A percentile compares a stretch with the other conserved stretches of the same genome.
These are phyloP conservation scores for Kuraishia ogatae DNA, from an alignment of 805 yeast species.

Conservation along the genomic window DNA sequence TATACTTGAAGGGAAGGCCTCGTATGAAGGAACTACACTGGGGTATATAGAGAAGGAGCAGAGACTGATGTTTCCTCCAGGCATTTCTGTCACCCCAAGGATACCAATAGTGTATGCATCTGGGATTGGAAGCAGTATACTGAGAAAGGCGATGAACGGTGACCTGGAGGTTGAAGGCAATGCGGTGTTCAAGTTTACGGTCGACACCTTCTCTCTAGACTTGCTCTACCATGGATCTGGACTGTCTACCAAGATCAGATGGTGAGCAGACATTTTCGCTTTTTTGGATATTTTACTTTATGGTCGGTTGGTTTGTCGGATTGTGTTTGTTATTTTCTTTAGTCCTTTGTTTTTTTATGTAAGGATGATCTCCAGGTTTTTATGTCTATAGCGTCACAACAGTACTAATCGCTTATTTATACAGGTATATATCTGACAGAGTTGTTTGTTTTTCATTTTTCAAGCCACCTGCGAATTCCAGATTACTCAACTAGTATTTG, in stretches of 20 bases:
- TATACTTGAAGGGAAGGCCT: constrained; percentile 38
- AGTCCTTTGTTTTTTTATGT: not conserved
- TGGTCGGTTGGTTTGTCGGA: too few relatives aligned
- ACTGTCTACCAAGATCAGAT: constrained; percentile 28
- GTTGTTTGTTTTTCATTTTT: too few relatives aligned
- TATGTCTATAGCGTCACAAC: too few relatives aligned
- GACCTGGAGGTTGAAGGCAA: constrained; percentile 36
- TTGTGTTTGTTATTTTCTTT: too few relatives aligned
- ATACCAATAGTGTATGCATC: constrained; percentile 38
- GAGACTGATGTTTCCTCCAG: constrained; percentile 39
- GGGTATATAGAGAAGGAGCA: constrained; percentile 37
- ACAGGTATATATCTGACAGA: too few relatives aligned
- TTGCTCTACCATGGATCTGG: constrained; percentile 38
- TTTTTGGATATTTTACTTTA: not conserved
- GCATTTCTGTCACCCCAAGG: constrained; percentile 38
- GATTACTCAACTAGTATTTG: too few relatives aligned
- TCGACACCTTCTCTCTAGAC: constrained; percentile 32
- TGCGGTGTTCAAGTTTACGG: constrained; percentile 30
- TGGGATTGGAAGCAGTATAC: constrained; percentile 39
- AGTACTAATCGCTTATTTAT: too few relatives aligned
- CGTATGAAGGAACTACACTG: constrained; percentile 33
- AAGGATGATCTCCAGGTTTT: not conserved
- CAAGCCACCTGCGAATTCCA: too few relatives aligned
- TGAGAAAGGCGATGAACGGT: constrained; percentile 43
- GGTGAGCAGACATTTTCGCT: constrained; percentile 8